Percentiles rank a stretch among this genome's conserved stretches.
These are phyloP conservation scores for Aspergillus sp. DNA, from an alignment of 2,329 filamentous ascomycete species.

Conservation along the genomic window DNA sequence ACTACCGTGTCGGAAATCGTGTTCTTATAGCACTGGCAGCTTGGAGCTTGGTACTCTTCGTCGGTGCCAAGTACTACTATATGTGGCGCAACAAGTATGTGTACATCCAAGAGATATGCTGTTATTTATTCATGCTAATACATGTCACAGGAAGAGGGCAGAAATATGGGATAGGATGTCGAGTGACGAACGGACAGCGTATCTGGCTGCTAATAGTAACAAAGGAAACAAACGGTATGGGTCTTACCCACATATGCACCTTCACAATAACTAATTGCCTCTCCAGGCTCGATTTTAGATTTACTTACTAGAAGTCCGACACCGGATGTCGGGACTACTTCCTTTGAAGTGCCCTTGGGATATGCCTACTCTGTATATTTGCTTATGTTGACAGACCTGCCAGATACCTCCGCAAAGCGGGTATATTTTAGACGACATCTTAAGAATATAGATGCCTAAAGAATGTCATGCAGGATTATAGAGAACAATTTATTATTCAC, in stretches of 20 bases:
- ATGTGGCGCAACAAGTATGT: constrained; percentile 42
- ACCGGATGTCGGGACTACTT: neutral
- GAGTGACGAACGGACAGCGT: constrained; percentile 37
- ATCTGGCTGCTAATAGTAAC: constrained; percentile 40
- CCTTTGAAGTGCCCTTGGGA: too few species aligned
- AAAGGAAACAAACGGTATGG: constrained; percentile 46
- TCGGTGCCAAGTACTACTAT: constrained; percentile 45
- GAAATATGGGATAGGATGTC: constrained; percentile 43
- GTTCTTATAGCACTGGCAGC: constrained; percentile 56
- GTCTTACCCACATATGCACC: neutral
- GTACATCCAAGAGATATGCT: neutral
- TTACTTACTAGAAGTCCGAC: constrained; percentile 28
- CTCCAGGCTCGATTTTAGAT: constrained; percentile 39
- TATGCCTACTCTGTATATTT: neutral
- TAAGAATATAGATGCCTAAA: neutral
- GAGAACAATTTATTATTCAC: constrained; percentile 43
- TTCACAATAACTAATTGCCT: neutral
- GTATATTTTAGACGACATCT: neutral
- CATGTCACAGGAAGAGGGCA: constrained; percentile 28
- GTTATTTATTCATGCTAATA: constrained; percentile 5
- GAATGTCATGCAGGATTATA: neutral
- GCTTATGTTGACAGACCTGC: neutral
- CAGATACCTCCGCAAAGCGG: neutral
- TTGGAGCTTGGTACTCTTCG: constrained; percentile 51
- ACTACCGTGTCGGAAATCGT: constrained; percentile 59